These are phyloP conservation scores for Linnemannia elongata DNA, from an alignment of 192 early-diverging fungal genomes.

Conservation along the genomic window DNA sequence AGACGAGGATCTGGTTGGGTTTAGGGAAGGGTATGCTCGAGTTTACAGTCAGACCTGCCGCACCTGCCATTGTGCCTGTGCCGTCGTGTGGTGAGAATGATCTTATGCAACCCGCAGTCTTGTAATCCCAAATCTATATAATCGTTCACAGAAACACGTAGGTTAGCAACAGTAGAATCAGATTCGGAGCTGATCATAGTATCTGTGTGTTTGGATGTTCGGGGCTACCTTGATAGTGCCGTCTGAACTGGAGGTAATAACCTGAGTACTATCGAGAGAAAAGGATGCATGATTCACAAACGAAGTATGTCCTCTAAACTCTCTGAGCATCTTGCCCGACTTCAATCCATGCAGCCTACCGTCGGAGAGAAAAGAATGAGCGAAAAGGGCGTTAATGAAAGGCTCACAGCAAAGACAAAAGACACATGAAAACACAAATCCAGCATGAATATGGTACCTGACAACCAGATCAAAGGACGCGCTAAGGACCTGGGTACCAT, in stretches of 20 bases:
- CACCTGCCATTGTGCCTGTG: constrained; percentile 66
- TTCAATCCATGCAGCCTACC: constrained; percentile 89
- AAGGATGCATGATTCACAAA: constrained; percentile 88
- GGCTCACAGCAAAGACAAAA: neutral
- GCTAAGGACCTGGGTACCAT: constrained; percentile 85
- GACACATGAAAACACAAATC: neutral
- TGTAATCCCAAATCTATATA: constrained; percentile 90
- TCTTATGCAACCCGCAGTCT: constrained; percentile 72
- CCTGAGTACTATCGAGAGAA: constrained; percentile 73
- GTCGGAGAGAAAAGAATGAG: neutral
- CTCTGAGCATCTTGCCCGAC: constrained; percentile 92
- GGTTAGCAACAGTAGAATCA: too few species aligned
- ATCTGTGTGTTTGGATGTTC: neutral
- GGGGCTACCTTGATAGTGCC: constrained; percentile 82
- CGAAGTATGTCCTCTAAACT: constrained; percentile 93
- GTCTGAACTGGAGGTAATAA: constrained; percentile 89
- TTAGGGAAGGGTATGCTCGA: constrained; percentile 74
- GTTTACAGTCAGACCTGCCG: constrained; percentile 66
- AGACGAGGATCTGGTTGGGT: constrained; percentile 79
- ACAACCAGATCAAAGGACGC: constrained; percentile 84
- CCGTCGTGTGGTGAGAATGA: constrained; percentile 70
- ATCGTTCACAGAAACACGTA: neutral
- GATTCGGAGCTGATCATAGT: too few species aligned
- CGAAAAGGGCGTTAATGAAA: neutral
- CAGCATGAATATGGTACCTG: constrained; percentile 56